These are phyloP conservation scores for Amanita rubescens DNA, from an alignment of 768 basidiomycete genomes.

Conservation along the genomic window DNA sequence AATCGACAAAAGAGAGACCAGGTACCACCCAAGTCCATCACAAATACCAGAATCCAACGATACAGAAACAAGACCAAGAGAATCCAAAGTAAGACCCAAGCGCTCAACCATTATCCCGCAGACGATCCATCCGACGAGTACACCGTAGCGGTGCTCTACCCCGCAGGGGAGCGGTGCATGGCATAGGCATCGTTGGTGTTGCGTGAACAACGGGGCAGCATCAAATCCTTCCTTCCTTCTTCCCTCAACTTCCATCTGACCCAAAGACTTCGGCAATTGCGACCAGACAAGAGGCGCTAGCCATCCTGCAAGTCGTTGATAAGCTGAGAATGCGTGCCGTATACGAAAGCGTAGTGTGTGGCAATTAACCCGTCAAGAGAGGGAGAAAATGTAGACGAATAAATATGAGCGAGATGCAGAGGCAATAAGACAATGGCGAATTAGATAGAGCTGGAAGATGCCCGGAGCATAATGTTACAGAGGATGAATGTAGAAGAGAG, in stretches of 20 bases:
- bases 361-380: neutral
- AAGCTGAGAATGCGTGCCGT: neutral
- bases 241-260: conserved; percentile 6
- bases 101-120: conserved; percentile 7
- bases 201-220: conserved; percentile 6
- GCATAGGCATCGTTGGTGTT: neutral
- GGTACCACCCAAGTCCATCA: neutral
- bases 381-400: conserved; percentile 3
- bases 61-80: neutral
- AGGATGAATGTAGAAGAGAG: neutral
- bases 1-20: neutral
- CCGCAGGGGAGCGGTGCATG: conserved; percentile 5
- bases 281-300: neutral
- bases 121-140: neutral
- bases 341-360: neutral
- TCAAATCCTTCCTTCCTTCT: conserved; percentile 6
- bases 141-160: conserved; percentile 3
- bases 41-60: neutral
- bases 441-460: conserved; percentile 1
- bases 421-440: neutral
- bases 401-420: neutral
- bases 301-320: neutral
- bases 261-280: neutral
- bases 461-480: conserved; percentile 1
- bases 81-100: conserved; percentile 4